Evolutionary conservation across 768 basidiomycete species (phyloP), one percentile per base, ranked within the genome.

Genomic region (Rhizopogon vulgaris): DNA sequence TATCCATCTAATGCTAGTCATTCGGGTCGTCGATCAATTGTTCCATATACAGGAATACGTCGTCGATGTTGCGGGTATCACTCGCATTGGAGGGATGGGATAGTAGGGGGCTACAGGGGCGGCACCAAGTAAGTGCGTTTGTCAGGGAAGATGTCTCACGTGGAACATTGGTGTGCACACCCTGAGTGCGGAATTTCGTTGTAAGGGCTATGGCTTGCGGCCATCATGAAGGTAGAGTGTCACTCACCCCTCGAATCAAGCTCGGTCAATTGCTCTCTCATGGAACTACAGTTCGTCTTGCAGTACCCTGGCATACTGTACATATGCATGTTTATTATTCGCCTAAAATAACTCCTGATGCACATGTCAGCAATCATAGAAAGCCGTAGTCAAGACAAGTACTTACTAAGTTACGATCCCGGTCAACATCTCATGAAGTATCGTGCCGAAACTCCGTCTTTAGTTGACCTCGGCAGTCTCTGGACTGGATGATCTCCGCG

Each of bases 371-470:
- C 53, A 49, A 58, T 48, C 52, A 22, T 42, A 49, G 60, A 49
- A 41, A 61, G 45, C 34, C 53, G 28, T 10, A 18, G 32, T 22
- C 47, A 49, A 25, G 42, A 53, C 40, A 83, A 87, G 3, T 22
- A 22, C 22, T 22, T 22, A 22, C 22, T 22, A 3, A 22, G 22
- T 75, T 68, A 94, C 94, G 57, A 94, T 88, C 24, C 95, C 95
- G 36, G 90, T 90, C 70, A 98, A 73, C 88, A 96, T 95, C 74
- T 98, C 95, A 66, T 90, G 93, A 54, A 98, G 71, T 89, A 98
- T 95, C 56, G 95, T 96, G 36, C 95, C 95, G 61, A 95, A 88
- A 58, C 87, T 90, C 94, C n/a, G n/a, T n/a, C 94, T 98, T 90
- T 93, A 95, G 66, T 98, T 95, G 18, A 95, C 92, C 58, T 94